Evolutionary conservation across 805 yeast species (phyloP).

Genomic region (Millerago galiae): DNA sequence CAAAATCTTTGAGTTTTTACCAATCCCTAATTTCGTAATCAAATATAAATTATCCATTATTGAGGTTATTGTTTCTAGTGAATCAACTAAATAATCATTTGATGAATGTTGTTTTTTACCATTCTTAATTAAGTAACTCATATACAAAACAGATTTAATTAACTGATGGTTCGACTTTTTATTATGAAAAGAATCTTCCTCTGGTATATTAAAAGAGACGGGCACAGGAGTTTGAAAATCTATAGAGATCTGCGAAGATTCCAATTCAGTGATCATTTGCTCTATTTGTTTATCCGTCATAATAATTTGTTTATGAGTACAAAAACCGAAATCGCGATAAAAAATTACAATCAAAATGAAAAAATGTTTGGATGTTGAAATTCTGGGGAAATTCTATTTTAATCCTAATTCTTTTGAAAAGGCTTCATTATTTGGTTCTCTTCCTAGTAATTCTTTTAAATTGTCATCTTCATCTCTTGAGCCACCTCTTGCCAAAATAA

Average conservation of each 20-base stretch:
- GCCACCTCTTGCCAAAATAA: conserved; percentile 67
- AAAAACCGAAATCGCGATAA: too few species aligned
- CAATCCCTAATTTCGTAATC: conserved; percentile 13
- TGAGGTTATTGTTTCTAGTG: conserved; percentile 12
- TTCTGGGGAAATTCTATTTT: neutral
- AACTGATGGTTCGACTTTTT: conserved; percentile 8
- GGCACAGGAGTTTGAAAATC: neutral
- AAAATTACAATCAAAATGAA: too few species aligned
- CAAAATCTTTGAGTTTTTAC: conserved; percentile 8
- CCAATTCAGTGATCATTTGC: conserved; percentile 5
- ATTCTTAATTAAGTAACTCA: conserved; percentile 10
- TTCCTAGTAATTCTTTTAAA: conserved; percentile 60
- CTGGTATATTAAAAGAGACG: conserved; percentile 4
- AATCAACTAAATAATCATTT: conserved; percentile 9
- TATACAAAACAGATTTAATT: conserved; percentile 10
- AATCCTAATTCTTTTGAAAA: conserved; percentile 64
- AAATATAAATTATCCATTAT: conserved; percentile 16
- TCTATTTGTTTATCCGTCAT: conserved; percentile 10
- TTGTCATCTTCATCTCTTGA: conserved; percentile 62
- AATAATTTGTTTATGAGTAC: neutral
- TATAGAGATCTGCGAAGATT: neutral
- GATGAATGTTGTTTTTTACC: conserved; percentile 1
- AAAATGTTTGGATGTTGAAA: too few species aligned
- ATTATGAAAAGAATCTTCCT: neutral
- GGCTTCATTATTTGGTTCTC: conserved; percentile 69